Conservation (phyloP, 2,329 filamentous ascomycete species). For the Camptophora hylomeconis region DNA sequence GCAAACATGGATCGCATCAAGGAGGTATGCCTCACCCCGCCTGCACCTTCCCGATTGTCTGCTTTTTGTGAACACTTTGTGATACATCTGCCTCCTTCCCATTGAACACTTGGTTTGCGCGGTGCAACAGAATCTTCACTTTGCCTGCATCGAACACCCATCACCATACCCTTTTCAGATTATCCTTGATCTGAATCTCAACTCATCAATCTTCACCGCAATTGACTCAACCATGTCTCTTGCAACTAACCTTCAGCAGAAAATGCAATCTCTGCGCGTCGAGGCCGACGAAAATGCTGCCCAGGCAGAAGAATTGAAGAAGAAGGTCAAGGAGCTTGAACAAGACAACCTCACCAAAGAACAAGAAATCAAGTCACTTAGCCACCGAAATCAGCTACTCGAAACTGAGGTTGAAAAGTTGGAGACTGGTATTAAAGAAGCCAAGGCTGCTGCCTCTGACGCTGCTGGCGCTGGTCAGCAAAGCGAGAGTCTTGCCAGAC, state of each 20-base stretch:
- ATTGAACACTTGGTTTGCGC: constrained; percentile 3
- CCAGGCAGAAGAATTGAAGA: constrained; percentile 77
- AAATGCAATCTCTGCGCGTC: constrained; percentile 87
- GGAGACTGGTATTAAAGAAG: constrained; percentile 67
- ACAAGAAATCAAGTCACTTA: constrained; percentile 92
- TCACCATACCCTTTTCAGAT: not conserved
- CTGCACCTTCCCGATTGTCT: constrained; percentile 14
- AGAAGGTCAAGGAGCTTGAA: constrained; percentile 78
- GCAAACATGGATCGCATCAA: constrained; percentile 73
- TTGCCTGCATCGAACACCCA: not conserved
- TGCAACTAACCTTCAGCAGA: constrained; percentile 40
- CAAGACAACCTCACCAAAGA: constrained; percentile 94
- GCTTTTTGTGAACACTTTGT: too few species aligned
- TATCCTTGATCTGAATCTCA: constrained; percentile 2
- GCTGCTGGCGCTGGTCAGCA: constrained; percentile 71
- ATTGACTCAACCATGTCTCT: constrained; percentile 6
- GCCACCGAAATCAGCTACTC: constrained; percentile 87
- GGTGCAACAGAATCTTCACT: not conserved
- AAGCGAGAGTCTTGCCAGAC: constrained; percentile 82
- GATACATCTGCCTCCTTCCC: constrained; percentile 19
- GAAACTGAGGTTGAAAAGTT: constrained; percentile 89
- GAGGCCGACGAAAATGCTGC: constrained; percentile 75
- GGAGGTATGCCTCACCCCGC: constrained; percentile 52
- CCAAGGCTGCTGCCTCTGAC: constrained; percentile 76
- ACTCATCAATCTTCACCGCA: constrained; percentile 1